These are phyloP conservation scores for Albizia julibrissin DNA, from an alignment of 306 rosid genomes.

Conservation along the genomic window DNA sequence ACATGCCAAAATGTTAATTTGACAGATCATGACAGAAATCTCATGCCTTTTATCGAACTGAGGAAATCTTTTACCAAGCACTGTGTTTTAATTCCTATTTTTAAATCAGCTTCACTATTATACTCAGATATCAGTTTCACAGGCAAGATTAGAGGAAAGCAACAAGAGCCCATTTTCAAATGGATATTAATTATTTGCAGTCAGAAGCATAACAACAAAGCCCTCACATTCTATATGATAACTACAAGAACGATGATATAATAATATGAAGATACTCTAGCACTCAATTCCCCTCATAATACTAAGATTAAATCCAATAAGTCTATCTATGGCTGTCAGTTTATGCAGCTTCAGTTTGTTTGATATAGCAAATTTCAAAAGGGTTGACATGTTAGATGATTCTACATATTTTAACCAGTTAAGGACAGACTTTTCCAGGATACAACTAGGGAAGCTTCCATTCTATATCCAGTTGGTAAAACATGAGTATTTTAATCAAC, in stretches of 20 bases:
- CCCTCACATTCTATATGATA: not conserved
- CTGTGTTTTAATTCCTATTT: not conserved
- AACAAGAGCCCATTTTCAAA: not conserved
- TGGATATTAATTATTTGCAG: not conserved
- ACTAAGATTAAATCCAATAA: slow-evolving; percentile 2
- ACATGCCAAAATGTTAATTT: slow-evolving; percentile 16
- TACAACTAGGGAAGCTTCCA: not conserved
- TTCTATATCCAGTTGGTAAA: slow-evolving; percentile 7
- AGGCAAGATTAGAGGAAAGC: not conserved
- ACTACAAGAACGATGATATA: not conserved
- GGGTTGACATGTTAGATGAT: not conserved
- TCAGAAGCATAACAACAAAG: not conserved
- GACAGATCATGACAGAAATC: slow-evolving; percentile 20
- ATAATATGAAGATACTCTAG: not conserved
- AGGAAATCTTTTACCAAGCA: not conserved
- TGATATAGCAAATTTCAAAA: slow-evolving; percentile 8
- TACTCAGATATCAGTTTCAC: not conserved
- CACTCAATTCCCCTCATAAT: not conserved
- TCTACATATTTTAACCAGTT: not conserved
- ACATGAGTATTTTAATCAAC: not conserved
- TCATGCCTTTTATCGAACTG: not conserved
- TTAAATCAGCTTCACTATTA: slow-evolving; percentile 8
- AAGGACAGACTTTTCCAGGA: not conserved
- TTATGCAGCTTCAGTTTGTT: slow-evolving; percentile 11
- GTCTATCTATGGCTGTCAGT: not conserved